A percentile compares a stretch with the other conserved stretches of the same genome.
These are phyloP conservation scores for Mrakia gelida DNA, from an alignment of 768 basidiomycete genomes.

Conservation along the genomic window DNA sequence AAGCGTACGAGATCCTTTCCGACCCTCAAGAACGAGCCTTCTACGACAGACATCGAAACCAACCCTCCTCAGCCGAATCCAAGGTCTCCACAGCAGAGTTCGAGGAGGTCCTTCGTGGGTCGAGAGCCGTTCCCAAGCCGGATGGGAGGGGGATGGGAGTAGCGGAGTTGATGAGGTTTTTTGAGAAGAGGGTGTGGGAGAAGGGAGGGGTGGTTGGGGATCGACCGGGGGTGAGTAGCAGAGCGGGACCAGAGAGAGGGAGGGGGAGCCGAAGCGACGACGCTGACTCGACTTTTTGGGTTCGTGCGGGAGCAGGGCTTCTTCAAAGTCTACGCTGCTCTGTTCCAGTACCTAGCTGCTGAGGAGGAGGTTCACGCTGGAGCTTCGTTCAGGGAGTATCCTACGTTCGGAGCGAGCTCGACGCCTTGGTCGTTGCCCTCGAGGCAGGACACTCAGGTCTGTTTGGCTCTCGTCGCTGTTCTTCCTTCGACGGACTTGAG, in stretches of 20 bases:
- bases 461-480: background rate
- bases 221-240: constrained; percentile 53
- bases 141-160: constrained; percentile 61
- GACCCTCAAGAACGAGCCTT: constrained; percentile 86
- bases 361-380: constrained; percentile 63
- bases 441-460: constrained; percentile 15
- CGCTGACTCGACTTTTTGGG: constrained; percentile 13
- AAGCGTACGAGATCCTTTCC: constrained; percentile 69
- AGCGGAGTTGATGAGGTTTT: constrained; percentile 76
- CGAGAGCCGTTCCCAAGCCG: constrained; percentile 49
- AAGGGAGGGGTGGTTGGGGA: constrained; percentile 40
- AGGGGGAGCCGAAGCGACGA: constrained; percentile 51
- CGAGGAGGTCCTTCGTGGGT: constrained; percentile 74
- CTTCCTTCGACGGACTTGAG: no score
- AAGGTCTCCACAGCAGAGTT: constrained; percentile 56
- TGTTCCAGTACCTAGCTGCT: constrained; percentile 74
- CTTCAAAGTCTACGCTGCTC: constrained; percentile 78
- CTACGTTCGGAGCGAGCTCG: constrained; percentile 72
- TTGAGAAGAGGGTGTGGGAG: constrained; percentile 53
- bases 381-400: constrained; percentile 55
- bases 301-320: constrained; percentile 59
- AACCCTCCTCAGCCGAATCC: constrained; percentile 62
- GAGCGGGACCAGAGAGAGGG: constrained; percentile 51
- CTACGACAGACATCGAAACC: constrained; percentile 75
- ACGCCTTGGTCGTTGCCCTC: constrained; percentile 61